Conservation (phyloP, 345 rosid species). For the Anacardium occidentale region DNA sequence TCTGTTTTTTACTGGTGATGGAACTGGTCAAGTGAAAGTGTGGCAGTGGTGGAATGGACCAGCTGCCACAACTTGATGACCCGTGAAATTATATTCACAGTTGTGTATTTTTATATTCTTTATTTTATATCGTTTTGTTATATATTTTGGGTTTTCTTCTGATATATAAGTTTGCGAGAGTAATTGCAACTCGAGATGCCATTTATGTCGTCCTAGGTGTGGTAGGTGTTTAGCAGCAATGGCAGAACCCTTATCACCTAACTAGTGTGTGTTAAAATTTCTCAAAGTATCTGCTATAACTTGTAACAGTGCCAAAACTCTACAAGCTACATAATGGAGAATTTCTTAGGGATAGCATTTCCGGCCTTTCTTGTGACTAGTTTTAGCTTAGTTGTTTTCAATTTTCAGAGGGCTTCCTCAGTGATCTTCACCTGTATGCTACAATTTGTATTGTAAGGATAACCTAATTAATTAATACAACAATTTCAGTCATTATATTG, state of each 20-base stretch:
- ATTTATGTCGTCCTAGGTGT: conserved; percentile 16
- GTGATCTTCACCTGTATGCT: neutral
- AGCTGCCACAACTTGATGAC: conserved; percentile 31
- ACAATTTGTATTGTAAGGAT: neutral
- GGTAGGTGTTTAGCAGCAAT: conserved; percentile 9
- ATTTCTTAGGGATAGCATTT: neutral
- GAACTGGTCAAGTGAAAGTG: conserved; percentile 87
- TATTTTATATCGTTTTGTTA: conserved; percentile 9
- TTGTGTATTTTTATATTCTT: conserved; percentile 13
- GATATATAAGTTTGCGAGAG: conserved; percentile 18
- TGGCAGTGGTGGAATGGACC: conserved; percentile 71
- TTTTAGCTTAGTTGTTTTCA: neutral
- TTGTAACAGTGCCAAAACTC: conserved; percentile 2
- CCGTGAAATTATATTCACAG: conserved; percentile 4
- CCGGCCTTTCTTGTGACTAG: neutral
- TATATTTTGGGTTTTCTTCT: conserved; percentile 3
- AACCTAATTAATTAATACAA: too few species aligned
- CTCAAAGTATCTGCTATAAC: neutral
- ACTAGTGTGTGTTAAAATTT: neutral
- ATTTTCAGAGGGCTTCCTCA: neutral
- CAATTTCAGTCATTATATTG: too few species aligned
- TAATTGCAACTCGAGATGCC: conserved; percentile 20
- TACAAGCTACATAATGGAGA: neutral
- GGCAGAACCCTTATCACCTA: conserved; percentile 1
- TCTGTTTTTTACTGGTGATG: conserved; percentile 91